Evolutionary conservation across 257 asterid species (phyloP).

Genomic region (Solanum peruvianum): DNA sequence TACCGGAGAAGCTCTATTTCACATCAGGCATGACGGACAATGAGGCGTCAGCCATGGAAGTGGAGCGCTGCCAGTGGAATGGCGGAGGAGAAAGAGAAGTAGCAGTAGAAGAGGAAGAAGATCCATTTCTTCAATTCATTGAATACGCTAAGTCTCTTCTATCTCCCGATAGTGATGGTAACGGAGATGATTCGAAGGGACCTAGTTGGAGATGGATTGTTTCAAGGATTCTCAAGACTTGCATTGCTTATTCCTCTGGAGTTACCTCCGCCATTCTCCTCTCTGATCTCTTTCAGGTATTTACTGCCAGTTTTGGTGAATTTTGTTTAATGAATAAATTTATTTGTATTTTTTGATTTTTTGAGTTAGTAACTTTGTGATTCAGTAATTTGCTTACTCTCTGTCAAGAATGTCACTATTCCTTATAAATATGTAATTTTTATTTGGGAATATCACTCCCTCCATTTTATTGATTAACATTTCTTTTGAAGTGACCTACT

Average conservation of each 20-base stretch:
- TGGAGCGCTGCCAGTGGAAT: constrained; percentile 1
- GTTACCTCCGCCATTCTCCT: constrained; percentile 95
- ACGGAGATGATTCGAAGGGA: constrained; percentile 23
- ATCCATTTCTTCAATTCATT: constrained; percentile 58
- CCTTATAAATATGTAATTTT: background rate
- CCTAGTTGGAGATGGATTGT: constrained; percentile 90
- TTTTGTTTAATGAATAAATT: background rate
- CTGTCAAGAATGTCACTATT: background rate
- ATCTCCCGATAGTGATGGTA: background rate
- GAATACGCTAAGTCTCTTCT: constrained; percentile 46
- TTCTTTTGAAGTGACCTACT: background rate
- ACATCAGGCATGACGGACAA: constrained; percentile 17
- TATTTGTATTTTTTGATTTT: background rate
- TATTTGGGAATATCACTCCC: background rate
- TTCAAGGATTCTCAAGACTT: constrained; percentile 36
- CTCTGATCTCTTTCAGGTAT: constrained; percentile 79
- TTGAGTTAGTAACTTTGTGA: background rate
- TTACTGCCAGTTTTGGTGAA: background rate
- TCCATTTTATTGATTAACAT: background rate
- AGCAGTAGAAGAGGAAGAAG: constrained; percentile 17
- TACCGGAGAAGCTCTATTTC: constrained; percentile 3
- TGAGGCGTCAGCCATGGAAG: constrained; percentile 39
- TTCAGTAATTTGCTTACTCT: background rate
- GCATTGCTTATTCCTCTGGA: constrained; percentile 76
- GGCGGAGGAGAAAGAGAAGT: background rate